Conservation (phyloP, 805 yeast genomes). For the Yarrowia deformans region DNA sequence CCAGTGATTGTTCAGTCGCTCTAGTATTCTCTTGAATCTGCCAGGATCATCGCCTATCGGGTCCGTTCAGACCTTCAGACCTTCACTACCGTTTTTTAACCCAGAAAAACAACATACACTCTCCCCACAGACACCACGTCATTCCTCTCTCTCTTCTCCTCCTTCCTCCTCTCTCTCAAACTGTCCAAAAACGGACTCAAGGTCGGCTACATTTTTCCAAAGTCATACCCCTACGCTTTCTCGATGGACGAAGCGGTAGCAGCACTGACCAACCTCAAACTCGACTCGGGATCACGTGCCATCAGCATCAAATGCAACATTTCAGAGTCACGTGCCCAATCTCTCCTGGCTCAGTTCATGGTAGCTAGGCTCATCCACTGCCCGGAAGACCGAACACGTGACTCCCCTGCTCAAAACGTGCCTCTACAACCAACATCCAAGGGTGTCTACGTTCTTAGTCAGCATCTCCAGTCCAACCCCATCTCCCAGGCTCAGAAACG, state of each 20-base stretch:
- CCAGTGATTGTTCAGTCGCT: no score
- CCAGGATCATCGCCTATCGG: no score
- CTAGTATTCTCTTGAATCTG: no score
- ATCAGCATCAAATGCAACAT: conserved; percentile 23
- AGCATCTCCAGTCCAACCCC: conserved; percentile 56
- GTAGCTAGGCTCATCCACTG: conserved; percentile 61
- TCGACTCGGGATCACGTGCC: background rate
- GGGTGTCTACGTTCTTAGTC: conserved; percentile 74
- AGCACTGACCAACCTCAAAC: background rate
- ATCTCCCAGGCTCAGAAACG: background rate
- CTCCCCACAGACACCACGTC: conserved; percentile 6
- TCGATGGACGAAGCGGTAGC: conserved; percentile 1
- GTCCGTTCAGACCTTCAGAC: background rate
- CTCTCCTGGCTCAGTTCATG: conserved; percentile 41
- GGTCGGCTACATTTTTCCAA: conserved; percentile 19
- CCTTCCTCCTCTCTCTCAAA: conserved; percentile 1
- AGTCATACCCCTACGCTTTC: conserved; percentile 19
- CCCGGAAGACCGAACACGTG: conserved; percentile 75
- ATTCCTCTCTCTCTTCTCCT: conserved; percentile 13
- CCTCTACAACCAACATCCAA: conserved; percentile 88
- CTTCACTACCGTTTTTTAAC: background rate
- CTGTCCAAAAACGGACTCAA: conserved; percentile 9
- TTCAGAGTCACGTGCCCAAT: conserved; percentile 13
- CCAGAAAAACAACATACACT: conserved; percentile 16
- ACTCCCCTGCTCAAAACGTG: conserved; percentile 54